Percentiles rank a stretch among this genome's conserved stretches.
Evolutionary conservation across 2,329 filamentous ascomycete species (phyloP).

Genomic region (Xylariaceae sp.): DNA sequence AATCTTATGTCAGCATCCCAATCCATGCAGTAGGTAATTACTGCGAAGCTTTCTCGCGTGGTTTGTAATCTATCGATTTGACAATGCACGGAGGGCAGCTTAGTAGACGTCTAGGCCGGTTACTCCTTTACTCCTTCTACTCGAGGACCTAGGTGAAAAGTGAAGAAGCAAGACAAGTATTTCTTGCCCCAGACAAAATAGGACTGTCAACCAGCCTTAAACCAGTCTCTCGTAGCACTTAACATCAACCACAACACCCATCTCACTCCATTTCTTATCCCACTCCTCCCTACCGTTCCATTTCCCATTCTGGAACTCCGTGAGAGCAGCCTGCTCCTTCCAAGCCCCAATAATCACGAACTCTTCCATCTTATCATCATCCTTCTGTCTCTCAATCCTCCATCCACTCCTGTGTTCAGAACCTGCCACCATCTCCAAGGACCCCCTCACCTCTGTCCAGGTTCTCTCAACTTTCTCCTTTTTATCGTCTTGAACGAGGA

Average conservation of each 20-base stretch:
- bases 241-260: conserved; percentile 7
- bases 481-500: conserved; percentile 3
- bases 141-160: too few relatives aligned
- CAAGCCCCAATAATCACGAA: conserved; percentile 18
- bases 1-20: too few relatives aligned
- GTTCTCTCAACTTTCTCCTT: conserved; percentile 10
- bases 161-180: too few relatives aligned
- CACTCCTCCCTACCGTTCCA: conserved; percentile 1
- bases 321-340: conserved; percentile 7
- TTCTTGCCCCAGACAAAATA: too few relatives aligned
- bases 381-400: conserved; percentile 20
- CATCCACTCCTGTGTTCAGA: conserved; percentile 16
- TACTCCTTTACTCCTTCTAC: too few relatives aligned
- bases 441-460: conserved; percentile 6
- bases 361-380: conserved; percentile 11
- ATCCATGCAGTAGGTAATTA: too few relatives aligned
- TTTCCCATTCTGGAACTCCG: conserved; percentile 1
- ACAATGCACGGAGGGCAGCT: too few relatives aligned
- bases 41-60: too few relatives aligned
- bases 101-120: too few relatives aligned
- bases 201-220: background rate
- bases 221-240: conserved; percentile 10
- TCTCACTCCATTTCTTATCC: conserved; percentile 7
- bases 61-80: too few relatives aligned
- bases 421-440: conserved; percentile 1